These are phyloP conservation scores for Teunomyces panamensis DNA, from an alignment of 805 yeast species.

Conservation along the genomic window DNA sequence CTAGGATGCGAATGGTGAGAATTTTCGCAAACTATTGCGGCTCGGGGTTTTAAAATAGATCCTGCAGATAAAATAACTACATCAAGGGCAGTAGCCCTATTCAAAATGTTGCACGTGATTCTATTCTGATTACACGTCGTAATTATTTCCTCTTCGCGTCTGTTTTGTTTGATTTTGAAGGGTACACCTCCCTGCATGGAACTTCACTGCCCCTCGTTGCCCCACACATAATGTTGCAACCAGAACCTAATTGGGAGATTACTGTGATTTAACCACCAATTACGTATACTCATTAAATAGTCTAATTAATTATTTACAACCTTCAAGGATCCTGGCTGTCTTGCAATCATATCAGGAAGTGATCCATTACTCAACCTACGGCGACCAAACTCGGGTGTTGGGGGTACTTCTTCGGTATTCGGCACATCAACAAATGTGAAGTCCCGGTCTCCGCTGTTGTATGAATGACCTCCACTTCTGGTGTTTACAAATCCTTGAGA, in stretches of 20 bases:
- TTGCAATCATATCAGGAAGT: conserved; percentile 47
- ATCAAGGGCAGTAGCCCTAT: neutral
- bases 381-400: conserved; percentile 37
- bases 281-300: neutral
- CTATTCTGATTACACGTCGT: neutral
- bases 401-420: conserved; percentile 3
- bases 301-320: conserved; percentile 39
- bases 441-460: conserved; percentile 9
- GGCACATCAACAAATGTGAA: conserved; percentile 6
- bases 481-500: conserved; percentile 5
- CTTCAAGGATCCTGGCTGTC: conserved; percentile 47
- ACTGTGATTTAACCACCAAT: neutral
- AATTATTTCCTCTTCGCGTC: neutral
- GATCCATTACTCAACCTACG: conserved; percentile 55
- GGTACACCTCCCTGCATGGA: no score
- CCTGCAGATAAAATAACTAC: neutral
- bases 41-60: neutral
- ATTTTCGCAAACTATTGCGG: neutral
- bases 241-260: neutral
- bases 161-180: neutral
- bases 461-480: conserved; percentile 6
- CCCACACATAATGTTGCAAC: neutral
- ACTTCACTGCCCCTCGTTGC: no score
- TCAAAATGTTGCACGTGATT: neutral
- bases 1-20: neutral